phyloP scores from a whole-genome alignment of 2,329 filamentous ascomycete genomes.

The Nigrospora sphaerica region DNA sequence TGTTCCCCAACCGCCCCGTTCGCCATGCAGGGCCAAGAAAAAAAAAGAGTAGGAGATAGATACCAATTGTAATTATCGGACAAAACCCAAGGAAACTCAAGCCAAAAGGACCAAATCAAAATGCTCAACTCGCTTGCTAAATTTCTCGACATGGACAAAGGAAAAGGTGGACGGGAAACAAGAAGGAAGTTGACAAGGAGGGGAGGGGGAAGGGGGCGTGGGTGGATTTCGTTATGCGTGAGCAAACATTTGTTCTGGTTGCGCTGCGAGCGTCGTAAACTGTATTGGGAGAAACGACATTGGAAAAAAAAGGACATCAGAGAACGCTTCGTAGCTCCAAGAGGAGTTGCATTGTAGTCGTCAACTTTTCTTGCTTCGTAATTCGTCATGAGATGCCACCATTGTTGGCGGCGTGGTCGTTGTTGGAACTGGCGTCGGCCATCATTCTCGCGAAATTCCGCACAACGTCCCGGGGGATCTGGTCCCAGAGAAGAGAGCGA shows the following conservation, averaged over 20 bases:
- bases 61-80: conserved; percentile 5
- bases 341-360: conserved; percentile 21
- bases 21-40: conserved; percentile 19
- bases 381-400: conserved; percentile 32
- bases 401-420: conserved; percentile 35
- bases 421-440: conserved; percentile 54
- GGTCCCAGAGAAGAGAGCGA: conserved; percentile 86
- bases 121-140: conserved; percentile 32
- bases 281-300: conserved; percentile 18
- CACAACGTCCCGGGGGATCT: conserved; percentile 87
- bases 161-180: conserved; percentile 15
- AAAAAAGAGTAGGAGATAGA: conserved; percentile 8
- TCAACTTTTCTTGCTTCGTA: conserved; percentile 23
- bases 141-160: conserved; percentile 18
- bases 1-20: conserved; percentile 18
- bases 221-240: conserved; percentile 23
- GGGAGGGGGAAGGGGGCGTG: conserved; percentile 1
- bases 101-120: conserved; percentile 22
- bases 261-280: conserved; percentile 20
- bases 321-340: conserved; percentile 8
- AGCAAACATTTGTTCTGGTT: conserved; percentile 23
- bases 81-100: conserved; percentile 12
- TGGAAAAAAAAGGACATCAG: conserved; percentile 8
- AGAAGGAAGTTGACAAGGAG: conserved; percentile 18
- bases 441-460: conserved; percentile 90